phyloP scores from a whole-genome alignment of 805 yeast species.

The Tetrapisispora nanseiensis region DNA sequence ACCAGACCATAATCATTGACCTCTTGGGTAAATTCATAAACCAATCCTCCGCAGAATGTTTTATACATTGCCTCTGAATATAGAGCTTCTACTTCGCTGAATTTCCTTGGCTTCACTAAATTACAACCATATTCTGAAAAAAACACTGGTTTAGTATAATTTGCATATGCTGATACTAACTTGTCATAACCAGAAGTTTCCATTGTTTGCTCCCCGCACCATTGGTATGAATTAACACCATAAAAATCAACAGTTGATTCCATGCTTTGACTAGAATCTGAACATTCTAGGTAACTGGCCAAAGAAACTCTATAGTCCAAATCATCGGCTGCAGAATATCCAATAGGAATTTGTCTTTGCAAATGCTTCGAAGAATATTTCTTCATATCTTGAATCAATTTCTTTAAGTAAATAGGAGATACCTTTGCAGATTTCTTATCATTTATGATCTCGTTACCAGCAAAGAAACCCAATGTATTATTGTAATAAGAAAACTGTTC shows the following conservation, averaged over 20 bases:
- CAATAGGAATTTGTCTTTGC: constrained; percentile 71
- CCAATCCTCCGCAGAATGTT: constrained; percentile 77
- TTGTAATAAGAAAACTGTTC: constrained; percentile 76
- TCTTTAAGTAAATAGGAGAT: constrained; percentile 72
- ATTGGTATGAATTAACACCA: constrained; percentile 88
- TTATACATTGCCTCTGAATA: constrained; percentile 64
- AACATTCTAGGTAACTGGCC: constrained; percentile 73
- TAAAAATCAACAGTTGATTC: constrained; percentile 69
- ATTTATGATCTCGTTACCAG: constrained; percentile 85
- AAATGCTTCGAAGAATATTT: constrained; percentile 49
- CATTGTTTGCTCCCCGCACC: constrained; percentile 92
- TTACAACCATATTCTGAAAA: constrained; percentile 92
- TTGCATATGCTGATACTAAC: constrained; percentile 61
- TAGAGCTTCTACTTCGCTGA: constrained; percentile 65
- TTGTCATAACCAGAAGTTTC: constrained; percentile 63
- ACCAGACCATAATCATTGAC: constrained; percentile 74
- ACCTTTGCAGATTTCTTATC: constrained; percentile 57
- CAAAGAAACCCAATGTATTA: constrained; percentile 84
- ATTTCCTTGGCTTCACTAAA: constrained; percentile 63
- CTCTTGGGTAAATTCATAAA: constrained; percentile 73
- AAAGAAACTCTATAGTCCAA: constrained; percentile 63
- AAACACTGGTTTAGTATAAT: constrained; percentile 68
- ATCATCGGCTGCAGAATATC: constrained; percentile 96
- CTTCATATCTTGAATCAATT: constrained; percentile 74
- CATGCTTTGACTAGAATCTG: constrained; percentile 35